Base-by-base conservation (phyloP, 2,329 filamentous ascomycete genomes). In the Exutisphaerella laricina region DNA sequence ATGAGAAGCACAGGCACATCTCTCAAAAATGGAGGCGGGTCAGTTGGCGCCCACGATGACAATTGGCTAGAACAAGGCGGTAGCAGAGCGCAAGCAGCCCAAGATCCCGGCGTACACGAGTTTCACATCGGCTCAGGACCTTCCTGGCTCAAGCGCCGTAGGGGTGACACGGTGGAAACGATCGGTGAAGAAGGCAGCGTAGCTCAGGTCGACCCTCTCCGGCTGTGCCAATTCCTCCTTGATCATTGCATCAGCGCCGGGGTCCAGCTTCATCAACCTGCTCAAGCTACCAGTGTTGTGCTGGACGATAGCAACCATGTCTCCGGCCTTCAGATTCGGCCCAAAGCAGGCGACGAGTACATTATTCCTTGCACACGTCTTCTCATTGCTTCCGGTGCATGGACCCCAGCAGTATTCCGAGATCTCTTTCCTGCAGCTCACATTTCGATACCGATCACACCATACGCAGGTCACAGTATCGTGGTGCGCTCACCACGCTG, bases 401-500 rank as follows among this genome's bases (percentile, higher is more conserved):
- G 86, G 85, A 83, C 84, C 0, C 73, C 78, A 0, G 64, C 66
- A 22, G 78, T 86, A n/a, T 83, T 87, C 58, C 54, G 66, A 2
- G 66, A 69, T 0, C 72, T 90, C 12, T 89, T 90, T 57, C 78
- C 78, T 0, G 56, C 62, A 0, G 73, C 81, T 1, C 57, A 56
- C 2, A 56, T 73, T 1, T 60, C 67, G 8, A 65, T 88, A 16
- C 77, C 79, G 0, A 69, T 88, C 30, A 67, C 69, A 3, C 72
- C 77, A 13, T 67, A 88, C 4, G 82, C 83, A 0, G 86, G 85
- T 0, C 80, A 89, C 63, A 87, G 82, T 13, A 65, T 90, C 6
- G 74, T 88, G 2, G 64, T 89, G 4, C 74, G 69, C 44, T 79
- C 77, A 4, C 78, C 81, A 1, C 68, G 72, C 36, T 78, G 72